Evolutionary conservation across 257 asterid species (phyloP).

Genomic region (Ehretia macrophylla): DNA sequence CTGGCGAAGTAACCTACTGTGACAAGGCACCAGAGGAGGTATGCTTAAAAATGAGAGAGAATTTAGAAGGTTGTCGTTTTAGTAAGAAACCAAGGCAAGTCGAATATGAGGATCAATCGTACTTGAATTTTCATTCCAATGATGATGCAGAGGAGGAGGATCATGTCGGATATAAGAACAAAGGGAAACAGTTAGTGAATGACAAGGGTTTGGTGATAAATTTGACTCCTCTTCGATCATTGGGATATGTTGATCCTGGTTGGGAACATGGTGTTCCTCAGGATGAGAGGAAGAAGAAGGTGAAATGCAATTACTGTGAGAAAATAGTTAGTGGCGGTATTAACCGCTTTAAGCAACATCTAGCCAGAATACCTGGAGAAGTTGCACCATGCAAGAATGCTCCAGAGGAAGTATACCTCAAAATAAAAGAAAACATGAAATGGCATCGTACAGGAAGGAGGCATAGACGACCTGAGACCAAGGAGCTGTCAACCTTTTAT

Average conservation of each 20-base stretch:
- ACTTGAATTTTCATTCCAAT: constrained; percentile 46
- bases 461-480: constrained; percentile 64
- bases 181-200: constrained; percentile 59
- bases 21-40: constrained; percentile 89
- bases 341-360: constrained; percentile 88
- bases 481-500: constrained; percentile 51
- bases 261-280: constrained; percentile 95
- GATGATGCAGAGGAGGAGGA: constrained; percentile 66
- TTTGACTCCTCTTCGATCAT: constrained; percentile 77
- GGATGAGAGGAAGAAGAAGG: constrained; percentile 94
- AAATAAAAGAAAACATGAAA: constrained; percentile 87
- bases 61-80: constrained; percentile 77
- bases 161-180: constrained; percentile 48
- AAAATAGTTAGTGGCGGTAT: constrained; percentile 91
- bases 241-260: constrained; percentile 90
- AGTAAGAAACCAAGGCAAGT: constrained; percentile 63
- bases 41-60: constrained; percentile 66
- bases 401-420: constrained; percentile 79
- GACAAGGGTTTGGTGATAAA: constrained; percentile 62
- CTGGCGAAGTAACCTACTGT: constrained; percentile 90
- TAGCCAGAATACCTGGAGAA: constrained; percentile 92
- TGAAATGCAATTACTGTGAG: constrained; percentile 89
- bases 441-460: constrained; percentile 95
- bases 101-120: constrained; percentile 72
- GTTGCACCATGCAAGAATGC: constrained; percentile 93